Evolutionary conservation across 1,284 basidiomycete species (phyloP).

Genomic region (Stereum hirsutum): DNA sequence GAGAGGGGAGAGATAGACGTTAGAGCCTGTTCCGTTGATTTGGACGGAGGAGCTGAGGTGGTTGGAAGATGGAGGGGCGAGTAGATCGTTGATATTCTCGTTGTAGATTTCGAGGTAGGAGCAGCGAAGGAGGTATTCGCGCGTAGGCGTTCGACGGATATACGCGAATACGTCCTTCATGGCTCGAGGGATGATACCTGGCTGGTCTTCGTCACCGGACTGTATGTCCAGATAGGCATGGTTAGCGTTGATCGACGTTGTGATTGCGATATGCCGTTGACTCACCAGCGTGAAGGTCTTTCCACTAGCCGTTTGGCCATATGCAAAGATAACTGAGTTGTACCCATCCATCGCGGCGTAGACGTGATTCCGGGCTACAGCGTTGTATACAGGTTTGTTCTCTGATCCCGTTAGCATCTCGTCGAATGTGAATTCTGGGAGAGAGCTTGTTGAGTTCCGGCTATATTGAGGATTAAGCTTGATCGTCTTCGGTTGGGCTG

Average conservation of each 20-base stretch:
- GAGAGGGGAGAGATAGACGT: slow-evolving; percentile 62
- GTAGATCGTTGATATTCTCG: slow-evolving; percentile 82
- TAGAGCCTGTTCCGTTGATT: slow-evolving; percentile 52
- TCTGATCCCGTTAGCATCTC: slow-evolving; percentile 74
- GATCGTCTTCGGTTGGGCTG: slow-evolving; percentile 33
- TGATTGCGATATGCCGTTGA: neutral
- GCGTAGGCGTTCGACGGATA: slow-evolving; percentile 61
- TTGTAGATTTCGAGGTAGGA: slow-evolving; percentile 98
- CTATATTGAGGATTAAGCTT: slow-evolving; percentile 50
- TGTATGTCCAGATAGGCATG: slow-evolving; percentile 13
- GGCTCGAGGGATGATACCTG: slow-evolving; percentile 90
- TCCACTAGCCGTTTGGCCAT: slow-evolving; percentile 85
- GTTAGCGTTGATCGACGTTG: neutral
- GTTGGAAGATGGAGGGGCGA: slow-evolving; percentile 66
- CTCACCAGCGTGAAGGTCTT: slow-evolving; percentile 86
- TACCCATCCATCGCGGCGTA: slow-evolving; percentile 93
- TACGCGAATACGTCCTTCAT: slow-evolving; percentile 80
- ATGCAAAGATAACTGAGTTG: slow-evolving; percentile 92
- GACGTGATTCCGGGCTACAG: slow-evolving; percentile 82
- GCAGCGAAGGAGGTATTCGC: slow-evolving; percentile 90
- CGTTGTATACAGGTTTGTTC: slow-evolving; percentile 81
- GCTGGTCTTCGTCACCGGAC: slow-evolving; percentile 74
- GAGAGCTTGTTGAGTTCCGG: slow-evolving; percentile 32
- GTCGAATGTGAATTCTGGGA: slow-evolving; percentile 62
- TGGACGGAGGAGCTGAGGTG: slow-evolving; percentile 56